Conservation (phyloP, 2,329 filamentous ascomycete genomes). For the Lithohypha guttulata region DNA sequence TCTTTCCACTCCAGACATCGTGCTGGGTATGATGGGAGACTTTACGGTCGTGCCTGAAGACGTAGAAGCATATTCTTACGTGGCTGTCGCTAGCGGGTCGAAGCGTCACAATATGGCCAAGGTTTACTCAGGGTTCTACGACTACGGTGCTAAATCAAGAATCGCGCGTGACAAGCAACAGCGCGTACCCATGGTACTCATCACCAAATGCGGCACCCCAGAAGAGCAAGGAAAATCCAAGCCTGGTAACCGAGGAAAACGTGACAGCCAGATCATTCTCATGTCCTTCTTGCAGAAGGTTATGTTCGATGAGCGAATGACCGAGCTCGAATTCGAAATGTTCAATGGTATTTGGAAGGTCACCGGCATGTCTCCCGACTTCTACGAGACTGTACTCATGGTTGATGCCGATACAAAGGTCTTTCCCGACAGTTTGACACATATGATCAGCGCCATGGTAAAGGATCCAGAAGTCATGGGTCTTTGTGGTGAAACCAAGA, state of each 20-base stretch:
- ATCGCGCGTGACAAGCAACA: conserved; percentile 84
- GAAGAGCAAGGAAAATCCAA: conserved; percentile 73
- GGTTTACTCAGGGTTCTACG: conserved; percentile 95
- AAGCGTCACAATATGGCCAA: conserved; percentile 99
- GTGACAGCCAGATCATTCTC: conserved; percentile 95
- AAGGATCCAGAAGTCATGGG: conserved; percentile 99
- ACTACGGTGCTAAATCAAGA: conserved; percentile 72
- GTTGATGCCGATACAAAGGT: conserved; percentile 99
- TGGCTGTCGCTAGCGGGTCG: conserved; percentile 86
- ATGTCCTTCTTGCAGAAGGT: conserved; percentile 99
- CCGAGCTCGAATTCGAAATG: conserved; percentile 97
- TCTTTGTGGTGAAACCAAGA: conserved; percentile 96
- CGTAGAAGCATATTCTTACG: conserved; percentile 85
- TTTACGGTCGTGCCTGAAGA: conserved; percentile 68
- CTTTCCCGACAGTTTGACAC: conserved; percentile 93
- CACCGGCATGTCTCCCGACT: conserved; percentile 94
- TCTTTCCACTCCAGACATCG: conserved; percentile 79
- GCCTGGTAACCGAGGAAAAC: conserved; percentile 94
- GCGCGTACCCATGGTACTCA: conserved; percentile 91
- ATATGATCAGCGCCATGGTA: conserved; percentile 99
- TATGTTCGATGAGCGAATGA: conserved; percentile 99
- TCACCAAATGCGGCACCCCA: conserved; percentile 91
- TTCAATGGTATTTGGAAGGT: conserved; percentile 99
- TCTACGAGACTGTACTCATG: conserved; percentile 97
- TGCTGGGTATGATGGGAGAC: conserved; percentile 89